A percentile compares a stretch with the other conserved stretches of the same genome.
phyloP scores from a whole-genome alignment of 306 rosid genomes.

The Argentina anserina region DNA sequence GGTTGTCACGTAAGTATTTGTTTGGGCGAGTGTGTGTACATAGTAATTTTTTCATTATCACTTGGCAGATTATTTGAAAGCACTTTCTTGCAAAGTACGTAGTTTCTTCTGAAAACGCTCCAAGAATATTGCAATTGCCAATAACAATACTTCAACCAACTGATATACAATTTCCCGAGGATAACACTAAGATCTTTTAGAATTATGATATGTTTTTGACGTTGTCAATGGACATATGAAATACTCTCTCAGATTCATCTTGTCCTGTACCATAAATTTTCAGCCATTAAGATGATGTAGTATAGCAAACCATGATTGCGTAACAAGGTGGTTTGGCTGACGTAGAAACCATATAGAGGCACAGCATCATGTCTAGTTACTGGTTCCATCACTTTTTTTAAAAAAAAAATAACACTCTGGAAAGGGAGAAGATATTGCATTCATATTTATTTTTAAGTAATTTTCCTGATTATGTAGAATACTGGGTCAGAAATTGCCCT shows the following conservation, averaged over 20 bases:
- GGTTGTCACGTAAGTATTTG: slow-evolving; percentile 86
- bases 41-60: background rate
- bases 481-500: background rate
- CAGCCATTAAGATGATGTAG: background rate
- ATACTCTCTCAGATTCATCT: background rate
- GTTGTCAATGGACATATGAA: background rate
- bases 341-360: background rate
- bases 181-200: background rate
- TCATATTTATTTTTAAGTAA: background rate
- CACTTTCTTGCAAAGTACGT: background rate
- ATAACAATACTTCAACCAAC: background rate
- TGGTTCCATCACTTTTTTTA: background rate
- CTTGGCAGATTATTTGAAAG: background rate
- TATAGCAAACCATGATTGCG: background rate
- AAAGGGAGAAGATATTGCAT: background rate
- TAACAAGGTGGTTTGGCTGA: background rate
- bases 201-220: background rate
- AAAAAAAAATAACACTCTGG: background rate
- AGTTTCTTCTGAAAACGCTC: background rate
- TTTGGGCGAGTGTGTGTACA: background rate
- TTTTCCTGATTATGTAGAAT: background rate
- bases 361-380: background rate
- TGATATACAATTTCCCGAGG: background rate
- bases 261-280: background rate
- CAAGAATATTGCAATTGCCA: background rate